phyloP scores from a whole-genome alignment of 2,329 filamentous ascomycete genomes.

The Magnaporthiopsis incrustans region DNA sequence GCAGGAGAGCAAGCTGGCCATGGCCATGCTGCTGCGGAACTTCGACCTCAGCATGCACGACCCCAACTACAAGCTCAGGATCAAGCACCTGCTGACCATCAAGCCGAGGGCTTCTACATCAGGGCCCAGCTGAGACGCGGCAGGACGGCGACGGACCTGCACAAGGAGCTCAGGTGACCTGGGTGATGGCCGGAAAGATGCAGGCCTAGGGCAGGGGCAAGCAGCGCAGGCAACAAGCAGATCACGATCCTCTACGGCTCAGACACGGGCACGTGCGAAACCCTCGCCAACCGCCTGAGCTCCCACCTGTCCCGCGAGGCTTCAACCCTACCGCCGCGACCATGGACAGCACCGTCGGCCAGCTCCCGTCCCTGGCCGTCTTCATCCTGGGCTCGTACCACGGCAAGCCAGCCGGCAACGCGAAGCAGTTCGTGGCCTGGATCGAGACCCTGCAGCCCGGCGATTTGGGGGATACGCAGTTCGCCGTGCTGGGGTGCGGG shows the following conservation, averaged over 20 bases:
- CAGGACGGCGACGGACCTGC: constrained; percentile 23
- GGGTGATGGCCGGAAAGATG: neutral
- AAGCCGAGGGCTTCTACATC: constrained; percentile 54
- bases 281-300: constrained; percentile 1
- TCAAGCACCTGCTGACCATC: constrained; percentile 47
- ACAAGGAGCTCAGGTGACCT: constrained; percentile 9
- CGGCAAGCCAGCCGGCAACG: constrained; percentile 2
- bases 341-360: neutral
- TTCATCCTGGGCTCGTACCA: constrained; percentile 1
- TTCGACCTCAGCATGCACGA: constrained; percentile 60
- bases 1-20: constrained; percentile 59
- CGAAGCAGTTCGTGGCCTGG: neutral
- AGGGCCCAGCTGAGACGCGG: constrained; percentile 44
- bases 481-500: neutral
- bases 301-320: neutral
- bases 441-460: neutral
- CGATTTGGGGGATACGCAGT: neutral
- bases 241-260: constrained; percentile 1
- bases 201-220: no score
- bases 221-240: neutral
- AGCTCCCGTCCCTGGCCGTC: neutral
- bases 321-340: neutral
- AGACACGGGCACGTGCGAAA: neutral
- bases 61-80: constrained; percentile 40
- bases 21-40: constrained; percentile 60